Percentiles rank a stretch among this genome's conserved stretches.
These are phyloP conservation scores for Echinosophora koreensis DNA, from an alignment of 306 rosid genomes.

Conservation along the genomic window DNA sequence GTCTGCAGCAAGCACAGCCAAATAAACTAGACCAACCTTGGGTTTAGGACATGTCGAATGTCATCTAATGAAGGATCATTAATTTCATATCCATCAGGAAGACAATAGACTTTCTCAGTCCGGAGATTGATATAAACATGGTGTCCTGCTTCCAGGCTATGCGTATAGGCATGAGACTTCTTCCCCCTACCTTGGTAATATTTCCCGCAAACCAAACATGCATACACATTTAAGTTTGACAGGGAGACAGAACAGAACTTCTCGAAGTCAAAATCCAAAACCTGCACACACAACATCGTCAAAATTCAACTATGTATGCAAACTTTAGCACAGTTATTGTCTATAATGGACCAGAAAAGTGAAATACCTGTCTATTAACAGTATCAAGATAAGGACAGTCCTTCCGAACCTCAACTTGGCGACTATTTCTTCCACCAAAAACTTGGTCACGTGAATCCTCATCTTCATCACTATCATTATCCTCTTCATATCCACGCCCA, in stretches of 20 bases:
- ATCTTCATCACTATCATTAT: constrained; percentile 64
- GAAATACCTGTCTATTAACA: constrained; percentile 91
- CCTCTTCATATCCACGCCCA: constrained; percentile 55
- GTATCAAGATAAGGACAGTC: constrained; percentile 98
- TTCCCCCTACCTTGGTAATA: constrained; percentile 97
- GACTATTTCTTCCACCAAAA: constrained; percentile 61
- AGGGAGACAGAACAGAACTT: constrained; percentile 92
- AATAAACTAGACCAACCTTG: constrained; percentile 68
- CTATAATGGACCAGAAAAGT: constrained; percentile 9
- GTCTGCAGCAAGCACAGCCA: constrained; percentile 21
- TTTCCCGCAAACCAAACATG: constrained; percentile 95
- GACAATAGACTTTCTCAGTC: constrained; percentile 96
- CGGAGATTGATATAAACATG: constrained; percentile 92
- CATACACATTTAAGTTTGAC: constrained; percentile 92
- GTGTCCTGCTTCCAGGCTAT: constrained; percentile 97
- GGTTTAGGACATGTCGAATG: constrained; percentile 93
- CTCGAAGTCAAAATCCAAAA: constrained; percentile 98
- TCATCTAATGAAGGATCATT: constrained; percentile 97
- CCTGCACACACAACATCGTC: constrained; percentile 57
- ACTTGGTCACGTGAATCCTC: constrained; percentile 57
- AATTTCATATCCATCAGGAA: constrained; percentile 97
- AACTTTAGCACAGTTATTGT: neutral
- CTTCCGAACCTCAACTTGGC: constrained; percentile 86
- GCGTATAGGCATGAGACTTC: constrained; percentile 98
- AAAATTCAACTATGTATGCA: constrained; percentile 17